Base-by-base conservation (phyloP, 352 stramenopile species). In the Thraustochytrium striatum region DNA sequence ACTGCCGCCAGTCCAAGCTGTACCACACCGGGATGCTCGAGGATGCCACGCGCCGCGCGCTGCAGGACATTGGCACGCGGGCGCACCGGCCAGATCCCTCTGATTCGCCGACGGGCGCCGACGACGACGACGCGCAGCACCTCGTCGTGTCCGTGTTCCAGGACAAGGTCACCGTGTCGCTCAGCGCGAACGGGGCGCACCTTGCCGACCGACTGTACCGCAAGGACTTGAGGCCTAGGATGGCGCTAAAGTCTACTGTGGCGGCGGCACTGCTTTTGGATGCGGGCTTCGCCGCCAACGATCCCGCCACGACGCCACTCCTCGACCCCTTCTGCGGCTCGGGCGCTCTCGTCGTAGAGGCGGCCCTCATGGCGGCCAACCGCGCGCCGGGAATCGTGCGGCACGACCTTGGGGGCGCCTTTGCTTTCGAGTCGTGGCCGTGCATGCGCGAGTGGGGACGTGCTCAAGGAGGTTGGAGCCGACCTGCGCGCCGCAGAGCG, bases 131-230 rank as follows among this genome's bases (percentile, higher is more conserved):
- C 36, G 44, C 43, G 65, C 44, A 75, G 7, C 30, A 75, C 16
- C 43, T 75, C 21, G n/a, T 62, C 65, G 52, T 75, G n/a, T n/a
- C 44, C 21, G 21, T 75, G 19, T 5, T 33, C 11, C 11, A n/a
- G 30, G 65, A 61, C 65, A 3, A 8, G 0, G 43, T 52, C 21
- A 32, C 25, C 16, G 39, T 75, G 0, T 75, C 65, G 7, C 65
- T 75, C 32, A 62, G 39, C 44, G 44, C 30, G 21, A 93, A 79
- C 80, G 87, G 69, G 1, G 84, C 85, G 11, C 89, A 84, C 81
- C 83, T 93, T 39, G 89, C 93, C 82, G 87, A 88, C 72, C 82
- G 89, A n/a, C 87, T 87, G 3, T 94, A 94, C 83, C 82, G 89
- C 38, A 57, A 39, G 47, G 69, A 69, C 7, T 53, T 83, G 43